Conservation (phyloP, 2,329 filamentous ascomycete species). For the Pestalotiopsis sp. region DNA sequence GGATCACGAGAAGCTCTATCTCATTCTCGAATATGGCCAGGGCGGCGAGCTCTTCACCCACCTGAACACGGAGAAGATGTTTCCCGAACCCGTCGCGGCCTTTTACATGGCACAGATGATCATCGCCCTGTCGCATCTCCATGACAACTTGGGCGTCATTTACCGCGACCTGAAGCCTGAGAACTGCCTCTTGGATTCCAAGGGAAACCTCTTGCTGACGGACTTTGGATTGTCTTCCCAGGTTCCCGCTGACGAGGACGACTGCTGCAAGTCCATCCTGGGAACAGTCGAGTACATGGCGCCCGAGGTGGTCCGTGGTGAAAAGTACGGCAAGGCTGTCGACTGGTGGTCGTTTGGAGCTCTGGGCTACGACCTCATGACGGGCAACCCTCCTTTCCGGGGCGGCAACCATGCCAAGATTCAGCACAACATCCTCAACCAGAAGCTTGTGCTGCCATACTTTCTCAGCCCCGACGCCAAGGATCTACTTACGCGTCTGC, state of each 20-base stretch:
- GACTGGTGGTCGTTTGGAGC: slow-evolving; percentile 99
- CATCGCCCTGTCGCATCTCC: slow-evolving; percentile 88
- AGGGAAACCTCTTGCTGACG: slow-evolving; percentile 90
- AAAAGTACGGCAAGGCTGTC: slow-evolving; percentile 89
- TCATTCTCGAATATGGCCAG: slow-evolving; percentile 96
- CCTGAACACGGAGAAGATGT: slow-evolving; percentile 91
- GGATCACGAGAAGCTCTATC: slow-evolving; percentile 94
- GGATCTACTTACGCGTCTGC: slow-evolving; percentile 83
- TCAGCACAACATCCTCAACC: slow-evolving; percentile 91
- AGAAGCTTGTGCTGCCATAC: slow-evolving; percentile 86
- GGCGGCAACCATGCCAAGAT: slow-evolving; percentile 93
- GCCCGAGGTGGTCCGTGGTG: slow-evolving; percentile 85
- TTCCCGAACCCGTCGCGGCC: slow-evolving; percentile 81
- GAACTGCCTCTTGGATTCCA: slow-evolving; percentile 88
- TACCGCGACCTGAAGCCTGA: slow-evolving; percentile 98
- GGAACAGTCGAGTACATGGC: slow-evolving; percentile 99
- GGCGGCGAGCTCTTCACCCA: slow-evolving; percentile 98
- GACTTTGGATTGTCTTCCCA: slow-evolving; percentile 95
- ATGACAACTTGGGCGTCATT: slow-evolving; percentile 88
- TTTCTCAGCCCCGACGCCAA: slow-evolving; percentile 91
- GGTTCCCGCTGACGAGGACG: slow-evolving; percentile 73
- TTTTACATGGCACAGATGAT: slow-evolving; percentile 99
- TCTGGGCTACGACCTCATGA: slow-evolving; percentile 88
- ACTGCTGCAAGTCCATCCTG: slow-evolving; percentile 81
- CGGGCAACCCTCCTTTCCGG: slow-evolving; percentile 86